phyloP scores from a whole-genome alignment of 176 grass and related monocot genomes.

The Zoysia japonica region DNA sequence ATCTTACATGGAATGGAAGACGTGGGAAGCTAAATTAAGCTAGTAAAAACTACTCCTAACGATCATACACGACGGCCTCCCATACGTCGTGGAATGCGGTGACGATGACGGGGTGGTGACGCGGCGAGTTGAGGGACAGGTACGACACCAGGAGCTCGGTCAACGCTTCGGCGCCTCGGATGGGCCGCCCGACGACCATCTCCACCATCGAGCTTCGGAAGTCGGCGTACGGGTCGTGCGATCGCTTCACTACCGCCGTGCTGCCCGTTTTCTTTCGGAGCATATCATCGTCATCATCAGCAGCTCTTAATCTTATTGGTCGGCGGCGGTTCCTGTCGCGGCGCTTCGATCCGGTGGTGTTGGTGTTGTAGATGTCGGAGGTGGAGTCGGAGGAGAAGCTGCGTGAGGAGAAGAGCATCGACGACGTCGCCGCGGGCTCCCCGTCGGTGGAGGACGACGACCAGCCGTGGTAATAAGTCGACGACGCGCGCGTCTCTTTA shows the following conservation, averaged over 20 bases:
- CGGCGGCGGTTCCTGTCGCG: background rate
- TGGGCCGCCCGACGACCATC: conserved; percentile 56
- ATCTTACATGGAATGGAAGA: too few relatives aligned
- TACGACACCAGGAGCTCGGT: conserved; percentile 59
- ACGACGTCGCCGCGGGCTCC: conserved; percentile 27
- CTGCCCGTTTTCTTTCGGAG: background rate
- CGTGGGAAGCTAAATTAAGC: too few relatives aligned
- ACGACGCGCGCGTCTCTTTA: background rate
- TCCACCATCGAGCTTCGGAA: conserved; percentile 88
- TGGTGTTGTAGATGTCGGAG: conserved; percentile 47
- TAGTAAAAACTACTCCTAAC: too few relatives aligned
- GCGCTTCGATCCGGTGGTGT: conserved; percentile 20
- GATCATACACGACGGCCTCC: conserved; percentile 36
- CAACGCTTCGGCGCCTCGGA: conserved; percentile 48
- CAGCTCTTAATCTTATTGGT: too few relatives aligned
- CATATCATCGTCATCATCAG: background rate
- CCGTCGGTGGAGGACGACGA: conserved; percentile 48
- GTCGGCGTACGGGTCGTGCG: conserved; percentile 66
- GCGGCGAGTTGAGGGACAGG: conserved; percentile 60
- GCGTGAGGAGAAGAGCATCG: conserved; percentile 54
- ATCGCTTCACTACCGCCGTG: conserved; percentile 62
- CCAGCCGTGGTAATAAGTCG: conserved; percentile 27
- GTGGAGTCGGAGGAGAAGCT: conserved; percentile 72
- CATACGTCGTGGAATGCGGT: conserved; percentile 72
- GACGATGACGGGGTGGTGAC: conserved; percentile 69